phyloP scores from a whole-genome alignment of 495 filamentous ascomycete genomes.

The Penicillium waksmanii region DNA sequence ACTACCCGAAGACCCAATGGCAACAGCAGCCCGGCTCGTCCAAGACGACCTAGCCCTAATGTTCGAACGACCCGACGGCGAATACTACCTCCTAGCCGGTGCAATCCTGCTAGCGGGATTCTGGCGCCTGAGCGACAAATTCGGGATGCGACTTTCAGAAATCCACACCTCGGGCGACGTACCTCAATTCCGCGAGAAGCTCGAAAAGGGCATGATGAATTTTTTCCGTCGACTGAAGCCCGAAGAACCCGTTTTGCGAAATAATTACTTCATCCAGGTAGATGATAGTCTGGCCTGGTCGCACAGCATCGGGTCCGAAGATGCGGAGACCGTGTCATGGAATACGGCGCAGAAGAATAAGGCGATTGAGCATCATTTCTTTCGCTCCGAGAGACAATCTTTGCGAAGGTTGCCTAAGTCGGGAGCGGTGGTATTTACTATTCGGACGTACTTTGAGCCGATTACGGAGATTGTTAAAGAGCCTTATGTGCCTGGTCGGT shows the following conservation, averaged over 20 bases:
- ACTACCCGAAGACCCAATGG: conserved; percentile 81
- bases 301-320: conserved; percentile 74
- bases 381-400: conserved; percentile 79
- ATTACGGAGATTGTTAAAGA: conserved; percentile 68
- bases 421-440: conserved; percentile 81
- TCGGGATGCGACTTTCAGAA: conserved; percentile 79
- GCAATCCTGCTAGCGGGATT: conserved; percentile 82
- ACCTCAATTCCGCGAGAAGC: conserved; percentile 73
- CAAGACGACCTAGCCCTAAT: conserved; percentile 91
- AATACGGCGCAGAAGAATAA: conserved; percentile 76
- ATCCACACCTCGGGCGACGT: conserved; percentile 86
- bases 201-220: conserved; percentile 83
- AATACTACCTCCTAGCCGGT: conserved; percentile 85
- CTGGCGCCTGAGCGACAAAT: conserved; percentile 85
- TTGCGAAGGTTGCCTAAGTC: conserved; percentile 71
- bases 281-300: conserved; percentile 76
- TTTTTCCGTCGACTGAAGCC: conserved; percentile 71
- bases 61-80: conserved; percentile 76
- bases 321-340: conserved; percentile 68
- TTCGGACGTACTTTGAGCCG: conserved; percentile 78
- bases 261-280: conserved; percentile 81
- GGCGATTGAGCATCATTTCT: conserved; percentile 75
- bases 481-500: conserved; percentile 69
- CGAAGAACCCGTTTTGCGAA: conserved; percentile 65
- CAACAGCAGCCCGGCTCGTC: conserved; percentile 68